Base-by-base conservation (phyloP, 768 basidiomycete genomes). In the Fomitopsis serialis region DNA sequence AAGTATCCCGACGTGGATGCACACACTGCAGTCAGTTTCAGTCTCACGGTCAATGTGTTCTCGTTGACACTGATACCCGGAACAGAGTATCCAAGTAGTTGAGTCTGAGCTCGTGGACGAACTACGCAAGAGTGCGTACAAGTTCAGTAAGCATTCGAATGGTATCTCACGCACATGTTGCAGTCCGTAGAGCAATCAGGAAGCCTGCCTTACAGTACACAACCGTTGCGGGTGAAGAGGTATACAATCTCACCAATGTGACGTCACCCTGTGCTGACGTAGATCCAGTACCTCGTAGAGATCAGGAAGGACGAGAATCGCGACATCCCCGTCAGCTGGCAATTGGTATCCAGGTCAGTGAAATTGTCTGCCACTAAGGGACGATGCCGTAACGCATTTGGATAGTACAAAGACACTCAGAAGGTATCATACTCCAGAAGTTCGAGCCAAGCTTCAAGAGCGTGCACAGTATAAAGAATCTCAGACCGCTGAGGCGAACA, bases 351-450 rank as follows among this genome's bases (percentile, higher is more conserved):
- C 17, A 83, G 79, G 89, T 87, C 63, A 43, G 62, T 24, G 19
- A 36, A 10, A 2, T 29, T 9, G 27, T 4, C 5, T 23, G 19
- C 6, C 27, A 44, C 44, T 6, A 11, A 32, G 29, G 5, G 29
- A 32, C 8, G 23, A 45, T 21, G 10, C 44, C 13, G 6, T 9
- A 5, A 7, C 23, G 3, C 27, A 29, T 29, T 17, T 37, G 54
- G 25, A 21, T 52, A 92, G 89, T 44, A 97, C 92, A 1, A 94
- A 85, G 67, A 69, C 70, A 36, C 68, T 77, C 17, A 78, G 81
- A 49, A 79, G 96, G 22, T 96, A 89, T 65, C 86, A 87, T 44
- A 82, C 93, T 0, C 89, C 92, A 1, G 73, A 75, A 21, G 78
- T 87, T 27, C 76, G 72, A 54, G 63, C 61, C 34, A 81, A 87